These are phyloP conservation scores for Talaromyces trachyspermus DNA, from an alignment of 495 filamentous ascomycete genomes.

Conservation along the genomic window DNA sequence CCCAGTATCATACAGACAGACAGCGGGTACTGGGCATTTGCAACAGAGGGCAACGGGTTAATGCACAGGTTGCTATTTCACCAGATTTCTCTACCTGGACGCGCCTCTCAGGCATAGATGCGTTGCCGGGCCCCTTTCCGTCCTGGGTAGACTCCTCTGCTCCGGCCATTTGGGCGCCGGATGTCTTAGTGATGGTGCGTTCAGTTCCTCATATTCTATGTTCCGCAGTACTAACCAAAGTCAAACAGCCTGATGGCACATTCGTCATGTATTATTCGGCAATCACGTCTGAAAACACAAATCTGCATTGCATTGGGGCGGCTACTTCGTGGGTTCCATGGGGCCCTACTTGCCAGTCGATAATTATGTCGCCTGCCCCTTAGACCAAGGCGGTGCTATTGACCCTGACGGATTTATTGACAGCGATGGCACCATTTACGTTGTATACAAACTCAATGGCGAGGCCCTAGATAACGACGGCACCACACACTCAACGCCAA, in stretches of 20 bases:
- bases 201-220: background rate
- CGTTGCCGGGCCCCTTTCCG: slow-evolving; percentile 18
- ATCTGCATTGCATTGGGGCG: slow-evolving; percentile 46
- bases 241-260: slow-evolving; percentile 26
- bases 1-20: slow-evolving; percentile 27
- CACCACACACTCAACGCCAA: slow-evolving; percentile 44
- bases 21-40: slow-evolving; percentile 29
- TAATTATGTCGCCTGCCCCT: slow-evolving; percentile 38
- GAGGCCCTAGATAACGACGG: slow-evolving; percentile 51
- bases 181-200: slow-evolving; percentile 29
- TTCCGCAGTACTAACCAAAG: background rate
- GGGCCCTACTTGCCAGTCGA: slow-evolving; percentile 44
- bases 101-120: slow-evolving; percentile 16
- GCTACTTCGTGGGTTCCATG: slow-evolving; percentile 26
- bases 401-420: slow-evolving; percentile 48
- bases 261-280: slow-evolving; percentile 54
- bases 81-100: slow-evolving; percentile 27
- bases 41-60: slow-evolving; percentile 18
- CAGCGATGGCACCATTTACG: slow-evolving; percentile 40
- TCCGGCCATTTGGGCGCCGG: slow-evolving; percentile 22
- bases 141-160: slow-evolving; percentile 15
- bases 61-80: slow-evolving; percentile 21
- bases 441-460: slow-evolving; percentile 55
- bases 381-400: slow-evolving; percentile 46
- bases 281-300: slow-evolving; percentile 21